phyloP scores from a whole-genome alignment of 805 yeast genomes.

The Ogataea glucozyma region DNA sequence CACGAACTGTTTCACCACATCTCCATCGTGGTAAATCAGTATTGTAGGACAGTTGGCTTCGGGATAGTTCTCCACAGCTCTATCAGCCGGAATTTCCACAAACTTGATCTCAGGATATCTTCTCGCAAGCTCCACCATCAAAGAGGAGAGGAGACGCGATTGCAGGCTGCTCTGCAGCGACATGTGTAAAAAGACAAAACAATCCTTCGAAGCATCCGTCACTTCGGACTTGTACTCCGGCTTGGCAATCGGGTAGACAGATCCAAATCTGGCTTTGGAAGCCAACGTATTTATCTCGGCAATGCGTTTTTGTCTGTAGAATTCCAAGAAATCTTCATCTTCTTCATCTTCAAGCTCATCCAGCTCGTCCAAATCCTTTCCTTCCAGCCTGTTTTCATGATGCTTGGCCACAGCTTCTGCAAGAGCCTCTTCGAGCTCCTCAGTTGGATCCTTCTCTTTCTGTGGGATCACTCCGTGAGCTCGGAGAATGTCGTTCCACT shows the following conservation, averaged over 20 bases:
- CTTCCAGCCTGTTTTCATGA: slow-evolving; percentile 81
- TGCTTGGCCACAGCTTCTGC: slow-evolving; percentile 79
- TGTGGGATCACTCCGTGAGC: slow-evolving; percentile 91
- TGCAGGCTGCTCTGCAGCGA: slow-evolving; percentile 68
- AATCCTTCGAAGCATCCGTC: slow-evolving; percentile 71
- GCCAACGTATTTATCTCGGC: slow-evolving; percentile 67
- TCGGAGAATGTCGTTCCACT: slow-evolving; percentile 96
- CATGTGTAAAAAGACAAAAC: slow-evolving; percentile 75
- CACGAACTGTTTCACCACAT: slow-evolving; percentile 76
- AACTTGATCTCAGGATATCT: slow-evolving; percentile 83
- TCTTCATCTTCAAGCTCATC: slow-evolving; percentile 91
- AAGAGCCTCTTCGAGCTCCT: slow-evolving; percentile 80
- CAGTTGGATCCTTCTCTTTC: slow-evolving; percentile 85
- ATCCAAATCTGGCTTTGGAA: slow-evolving; percentile 63
- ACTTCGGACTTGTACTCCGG: slow-evolving; percentile 87
- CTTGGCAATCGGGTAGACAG: slow-evolving; percentile 74
- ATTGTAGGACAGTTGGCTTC: slow-evolving; percentile 89
- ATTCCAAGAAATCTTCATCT: slow-evolving; percentile 83
- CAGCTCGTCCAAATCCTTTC: slow-evolving; percentile 73
- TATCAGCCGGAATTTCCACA: slow-evolving; percentile 85
- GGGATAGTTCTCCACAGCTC: slow-evolving; percentile 93
- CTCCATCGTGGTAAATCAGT: slow-evolving; percentile 73
- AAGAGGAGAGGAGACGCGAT: slow-evolving; percentile 64
- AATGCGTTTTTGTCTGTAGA: slow-evolving; percentile 75
- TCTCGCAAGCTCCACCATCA: slow-evolving; percentile 59